Percentiles rank a stretch among this genome's conserved stretches.
phyloP scores from a whole-genome alignment of 1,139 yeast genomes.

The Hyphopichia pseudoburtonii region DNA sequence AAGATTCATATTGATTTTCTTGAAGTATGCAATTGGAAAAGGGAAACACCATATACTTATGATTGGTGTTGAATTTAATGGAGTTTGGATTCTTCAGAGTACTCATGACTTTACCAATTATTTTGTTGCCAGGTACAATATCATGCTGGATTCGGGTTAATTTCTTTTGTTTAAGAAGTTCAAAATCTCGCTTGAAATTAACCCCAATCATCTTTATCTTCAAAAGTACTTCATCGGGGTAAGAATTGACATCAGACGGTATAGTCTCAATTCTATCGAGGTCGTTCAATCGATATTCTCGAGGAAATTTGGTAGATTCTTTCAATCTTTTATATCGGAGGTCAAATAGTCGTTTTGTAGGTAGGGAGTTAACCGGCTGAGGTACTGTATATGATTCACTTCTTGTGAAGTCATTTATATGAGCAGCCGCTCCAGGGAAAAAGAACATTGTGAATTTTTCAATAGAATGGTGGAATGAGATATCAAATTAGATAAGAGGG shows the following conservation, averaged over 20 bases:
- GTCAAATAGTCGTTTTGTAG: conserved; percentile 32
- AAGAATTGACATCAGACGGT: background rate
- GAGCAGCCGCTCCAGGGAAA: no score
- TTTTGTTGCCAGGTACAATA: conserved; percentile 36
- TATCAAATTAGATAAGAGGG: no score
- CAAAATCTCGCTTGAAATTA: conserved; percentile 25
- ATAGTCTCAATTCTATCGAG: conserved; percentile 4
- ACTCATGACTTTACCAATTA: conserved; percentile 26
- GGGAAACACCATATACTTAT: conserved; percentile 37
- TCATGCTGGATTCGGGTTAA: conserved; percentile 10
- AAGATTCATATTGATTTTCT: conserved; percentile 10
- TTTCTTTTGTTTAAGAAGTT: conserved; percentile 13
- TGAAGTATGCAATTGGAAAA: conserved; percentile 35
- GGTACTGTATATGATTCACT: conserved; percentile 6
- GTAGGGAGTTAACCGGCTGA: conserved; percentile 16
- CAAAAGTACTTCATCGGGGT: conserved; percentile 22
- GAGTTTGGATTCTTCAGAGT: conserved; percentile 6
- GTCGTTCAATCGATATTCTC: conserved; percentile 20
- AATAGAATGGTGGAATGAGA: no score
- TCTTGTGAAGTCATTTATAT: conserved; percentile 2
- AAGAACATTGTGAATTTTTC: no score
- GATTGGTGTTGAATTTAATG: conserved; percentile 4
- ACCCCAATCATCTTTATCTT: conserved; percentile 34
- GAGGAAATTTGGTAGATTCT: conserved; percentile 31
- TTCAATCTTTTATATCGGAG: conserved; percentile 15